Conservation (phyloP, 1,284 basidiomycete genomes). For the Ganoderma meredithae region DNA sequence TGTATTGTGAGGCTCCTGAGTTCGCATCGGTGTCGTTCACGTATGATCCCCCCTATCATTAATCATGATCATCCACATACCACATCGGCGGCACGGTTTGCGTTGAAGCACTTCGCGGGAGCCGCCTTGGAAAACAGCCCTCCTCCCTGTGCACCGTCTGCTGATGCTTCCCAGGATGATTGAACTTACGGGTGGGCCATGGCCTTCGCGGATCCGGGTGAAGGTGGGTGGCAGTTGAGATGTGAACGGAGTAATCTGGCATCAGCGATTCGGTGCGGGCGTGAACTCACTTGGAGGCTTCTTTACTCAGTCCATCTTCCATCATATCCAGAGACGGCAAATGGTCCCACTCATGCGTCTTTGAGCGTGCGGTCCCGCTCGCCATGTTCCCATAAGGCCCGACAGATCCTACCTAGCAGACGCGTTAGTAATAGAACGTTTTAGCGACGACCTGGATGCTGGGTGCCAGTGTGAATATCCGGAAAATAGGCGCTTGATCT, state of each 20-base stretch:
- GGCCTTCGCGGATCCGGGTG: background rate
- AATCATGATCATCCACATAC: background rate
- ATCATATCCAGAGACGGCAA: background rate
- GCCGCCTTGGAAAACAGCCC: background rate
- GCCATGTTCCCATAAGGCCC: background rate
- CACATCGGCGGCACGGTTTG: background rate
- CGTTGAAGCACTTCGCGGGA: background rate
- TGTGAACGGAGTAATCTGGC: slow-evolving; percentile 3
- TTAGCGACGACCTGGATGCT: background rate
- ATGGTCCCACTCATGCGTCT: background rate
- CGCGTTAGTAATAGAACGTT: background rate
- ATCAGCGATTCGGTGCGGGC: background rate
- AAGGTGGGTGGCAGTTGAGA: background rate
- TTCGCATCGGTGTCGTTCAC: background rate
- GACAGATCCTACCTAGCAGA: background rate
- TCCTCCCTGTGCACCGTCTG: background rate
- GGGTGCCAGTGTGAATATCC: background rate
- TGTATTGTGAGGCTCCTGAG: background rate
- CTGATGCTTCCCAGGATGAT: background rate
- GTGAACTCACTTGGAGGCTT: slow-evolving; percentile 1
- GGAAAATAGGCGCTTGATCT: background rate
- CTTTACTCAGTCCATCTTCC: background rate
- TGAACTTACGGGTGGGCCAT: background rate
- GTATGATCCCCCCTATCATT: no score
- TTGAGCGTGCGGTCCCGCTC: background rate